Percentiles rank a stretch among this genome's conserved stretches.
Evolutionary conservation across 2,329 filamentous ascomycete species (phyloP).

Genomic region (Trichoderma simmonsii): DNA sequence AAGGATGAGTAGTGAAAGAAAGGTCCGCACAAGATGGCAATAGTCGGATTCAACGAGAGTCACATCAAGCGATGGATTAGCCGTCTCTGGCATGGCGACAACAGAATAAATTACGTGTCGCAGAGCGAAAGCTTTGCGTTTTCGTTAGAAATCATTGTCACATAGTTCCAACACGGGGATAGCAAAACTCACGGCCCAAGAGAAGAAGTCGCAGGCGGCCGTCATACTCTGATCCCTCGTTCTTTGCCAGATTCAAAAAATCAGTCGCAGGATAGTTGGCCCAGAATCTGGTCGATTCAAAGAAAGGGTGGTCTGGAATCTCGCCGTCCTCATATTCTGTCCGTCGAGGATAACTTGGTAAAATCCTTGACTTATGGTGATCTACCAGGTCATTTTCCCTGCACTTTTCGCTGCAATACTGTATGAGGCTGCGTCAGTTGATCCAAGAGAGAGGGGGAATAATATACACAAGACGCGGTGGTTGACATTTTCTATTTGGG

Average conservation of each 20-base stretch:
- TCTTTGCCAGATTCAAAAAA: slow-evolving; percentile 27
- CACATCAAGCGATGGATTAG: slow-evolving; percentile 20
- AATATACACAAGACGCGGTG: neutral
- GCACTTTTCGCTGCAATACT: slow-evolving; percentile 28
- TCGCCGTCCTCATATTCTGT: too few relatives aligned
- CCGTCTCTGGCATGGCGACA: slow-evolving; percentile 22
- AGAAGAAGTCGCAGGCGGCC: slow-evolving; percentile 25
- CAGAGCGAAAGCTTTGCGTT: slow-evolving; percentile 21
- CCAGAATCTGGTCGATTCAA: slow-evolving; percentile 18
- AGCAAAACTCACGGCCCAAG: slow-evolving; percentile 22
- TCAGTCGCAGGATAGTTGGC: slow-evolving; percentile 25
- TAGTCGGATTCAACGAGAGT: slow-evolving; percentile 15
- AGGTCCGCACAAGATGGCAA: neutral
- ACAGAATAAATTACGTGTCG: slow-evolving; percentile 29
- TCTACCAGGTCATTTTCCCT: slow-evolving; percentile 10
- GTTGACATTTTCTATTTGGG: neutral
- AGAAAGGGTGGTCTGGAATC: neutral
- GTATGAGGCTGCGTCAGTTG: neutral
- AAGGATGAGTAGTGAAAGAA: slow-evolving; percentile 21
- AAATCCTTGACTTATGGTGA: slow-evolving; percentile 18
- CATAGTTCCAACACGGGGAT: neutral
- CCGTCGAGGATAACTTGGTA: neutral
- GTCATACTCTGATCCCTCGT: slow-evolving; percentile 27
- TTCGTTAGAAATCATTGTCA: neutral
- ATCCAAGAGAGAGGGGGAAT: too few relatives aligned